Evolutionary conservation across 805 yeast genomes (phyloP).

Genomic region (Metschnikowia proteae): DNA sequence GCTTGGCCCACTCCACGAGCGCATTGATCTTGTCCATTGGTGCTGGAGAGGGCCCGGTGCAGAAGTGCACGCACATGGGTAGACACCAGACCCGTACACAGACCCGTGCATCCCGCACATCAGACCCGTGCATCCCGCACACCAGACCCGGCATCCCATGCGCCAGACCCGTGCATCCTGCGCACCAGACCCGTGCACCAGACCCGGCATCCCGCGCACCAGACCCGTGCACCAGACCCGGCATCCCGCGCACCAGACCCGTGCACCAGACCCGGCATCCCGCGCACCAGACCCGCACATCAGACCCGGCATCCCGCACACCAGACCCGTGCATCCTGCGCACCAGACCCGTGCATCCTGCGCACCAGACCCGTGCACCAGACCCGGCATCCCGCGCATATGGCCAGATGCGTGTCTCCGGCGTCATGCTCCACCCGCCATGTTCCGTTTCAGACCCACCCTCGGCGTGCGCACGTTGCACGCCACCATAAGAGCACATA

Average conservation of each 20-base stretch:
- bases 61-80: too few species aligned
- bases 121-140: neutral
- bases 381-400: neutral
- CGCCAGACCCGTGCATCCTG: neutral
- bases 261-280: neutral
- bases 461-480: neutral
- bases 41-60: too few species aligned
- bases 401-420: too few species aligned
- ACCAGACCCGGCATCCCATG: neutral
- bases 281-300: neutral
- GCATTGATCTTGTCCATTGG: conserved; percentile 9
- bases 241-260: neutral
- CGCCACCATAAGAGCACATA: neutral
- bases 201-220: too few species aligned
- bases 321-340: neutral
- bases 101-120: too few species aligned
- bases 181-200: neutral
- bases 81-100: neutral
- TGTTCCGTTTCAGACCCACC: conserved; percentile 1
- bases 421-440: neutral
- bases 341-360: too few species aligned
- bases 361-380: neutral
- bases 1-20: conserved; percentile 30
- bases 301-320: too few species aligned
- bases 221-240: neutral